Percentiles rank a stretch among this genome's conserved stretches.
These are phyloP conservation scores for Sporothrix brunneoviolacea DNA, from an alignment of 2,329 filamentous ascomycete species.

Conservation along the genomic window DNA sequence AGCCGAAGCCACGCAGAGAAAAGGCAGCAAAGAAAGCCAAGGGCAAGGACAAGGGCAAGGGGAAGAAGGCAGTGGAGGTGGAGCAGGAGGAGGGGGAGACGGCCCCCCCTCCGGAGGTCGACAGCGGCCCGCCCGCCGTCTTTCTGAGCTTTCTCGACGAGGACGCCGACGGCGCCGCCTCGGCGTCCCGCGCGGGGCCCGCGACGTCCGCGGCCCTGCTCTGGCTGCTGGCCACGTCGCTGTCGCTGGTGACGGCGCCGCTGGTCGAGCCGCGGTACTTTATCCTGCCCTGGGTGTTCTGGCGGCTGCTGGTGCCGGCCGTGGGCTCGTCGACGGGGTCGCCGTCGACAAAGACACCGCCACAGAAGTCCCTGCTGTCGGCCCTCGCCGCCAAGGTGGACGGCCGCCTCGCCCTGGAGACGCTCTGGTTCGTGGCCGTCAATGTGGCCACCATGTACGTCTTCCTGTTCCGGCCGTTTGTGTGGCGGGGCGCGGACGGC, in stretches of 20 bases:
- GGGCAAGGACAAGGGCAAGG: not conserved
- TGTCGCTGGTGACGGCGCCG: slow-evolving; percentile 81
- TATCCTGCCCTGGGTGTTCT: slow-evolving; percentile 90
- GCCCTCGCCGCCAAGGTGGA: slow-evolving; percentile 28
- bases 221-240: slow-evolving; percentile 59
- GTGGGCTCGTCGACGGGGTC: slow-evolving; percentile 15
- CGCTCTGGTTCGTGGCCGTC: slow-evolving; percentile 59
- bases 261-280: slow-evolving; percentile 95
- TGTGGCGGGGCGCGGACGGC: slow-evolving; percentile 53
- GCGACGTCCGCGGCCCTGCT: slow-evolving; percentile 48
- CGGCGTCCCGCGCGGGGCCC: slow-evolving; percentile 26
- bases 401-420: slow-evolving; percentile 53
- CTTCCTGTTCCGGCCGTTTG: slow-evolving; percentile 62
- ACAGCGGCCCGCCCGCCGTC: not conserved
- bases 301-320: slow-evolving; percentile 70
- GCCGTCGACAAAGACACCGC: not conserved
- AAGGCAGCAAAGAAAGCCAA: slow-evolving; percentile 1
- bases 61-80: not conserved
- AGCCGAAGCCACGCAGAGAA: not conserved
- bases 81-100: not conserved
- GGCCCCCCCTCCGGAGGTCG: not conserved
- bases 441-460: slow-evolving; percentile 63
- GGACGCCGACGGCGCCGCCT: slow-evolving; percentile 22
- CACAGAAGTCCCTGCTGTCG: not conserved
- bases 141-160: slow-evolving; percentile 19